Percentiles rank a stretch among this genome's conserved stretches.
phyloP scores from a whole-genome alignment of 768 basidiomycete species.

The Suillus discolor region DNA sequence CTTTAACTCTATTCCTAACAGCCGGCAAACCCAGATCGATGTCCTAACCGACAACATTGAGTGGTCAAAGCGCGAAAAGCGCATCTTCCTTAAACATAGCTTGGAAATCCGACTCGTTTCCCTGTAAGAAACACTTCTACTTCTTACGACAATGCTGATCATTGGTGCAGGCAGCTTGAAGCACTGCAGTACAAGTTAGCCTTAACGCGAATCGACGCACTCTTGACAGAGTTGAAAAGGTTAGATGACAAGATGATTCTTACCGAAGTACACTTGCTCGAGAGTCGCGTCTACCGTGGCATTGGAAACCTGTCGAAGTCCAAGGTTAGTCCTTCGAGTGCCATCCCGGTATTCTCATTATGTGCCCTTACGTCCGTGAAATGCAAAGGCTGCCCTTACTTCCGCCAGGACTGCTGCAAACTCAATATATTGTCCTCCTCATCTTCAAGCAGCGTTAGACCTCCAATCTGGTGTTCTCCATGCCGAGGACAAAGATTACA shows the following conservation, averaged over 20 bases:
- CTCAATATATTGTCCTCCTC: conserved; percentile 89
- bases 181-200: conserved; percentile 77
- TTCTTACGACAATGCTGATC: background rate
- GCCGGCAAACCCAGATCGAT: conserved; percentile 73
- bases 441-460: conserved; percentile 62
- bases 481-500: conserved; percentile 98
- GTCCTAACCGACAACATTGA: conserved; percentile 90
- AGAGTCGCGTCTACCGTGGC: conserved; percentile 89
- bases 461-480: conserved; percentile 82
- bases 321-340: conserved; percentile 54
- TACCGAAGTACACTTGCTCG: conserved; percentile 94
- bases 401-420: conserved; percentile 93
- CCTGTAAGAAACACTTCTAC: conserved; percentile 46
- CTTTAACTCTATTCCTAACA: conserved; percentile 79
- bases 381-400: conserved; percentile 74
- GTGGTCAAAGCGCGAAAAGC: conserved; percentile 91
- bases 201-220: conserved; percentile 75
- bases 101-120: conserved; percentile 86
- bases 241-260: conserved; percentile 98
- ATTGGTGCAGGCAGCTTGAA: conserved; percentile 64
- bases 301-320: conserved; percentile 88
- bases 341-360: background rate
- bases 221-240: conserved; percentile 90
- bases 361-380: background rate
- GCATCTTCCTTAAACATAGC: conserved; percentile 94